Evolutionary conservation across 2,329 filamentous ascomycete species (phyloP).

Genomic region (Stagonosporopsis chrysanthemi): DNA sequence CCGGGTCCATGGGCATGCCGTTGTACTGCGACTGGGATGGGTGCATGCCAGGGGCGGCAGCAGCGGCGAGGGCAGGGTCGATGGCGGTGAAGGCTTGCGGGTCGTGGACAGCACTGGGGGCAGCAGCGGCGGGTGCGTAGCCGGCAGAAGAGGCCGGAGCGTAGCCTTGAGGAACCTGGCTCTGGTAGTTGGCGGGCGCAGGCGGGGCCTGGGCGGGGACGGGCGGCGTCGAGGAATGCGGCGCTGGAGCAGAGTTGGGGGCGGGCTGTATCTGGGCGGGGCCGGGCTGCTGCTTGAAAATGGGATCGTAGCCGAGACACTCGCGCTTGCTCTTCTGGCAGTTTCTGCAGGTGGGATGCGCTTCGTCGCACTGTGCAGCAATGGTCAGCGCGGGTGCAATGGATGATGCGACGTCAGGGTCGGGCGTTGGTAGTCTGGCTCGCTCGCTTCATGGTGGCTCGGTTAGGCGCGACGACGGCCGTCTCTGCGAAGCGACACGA

Average conservation of each 20-base stretch:
- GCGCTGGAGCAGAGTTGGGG: constrained; percentile 57
- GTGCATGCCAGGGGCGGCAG: constrained; percentile 43
- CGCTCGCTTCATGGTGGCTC: constrained; percentile 50
- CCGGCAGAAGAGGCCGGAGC: constrained; percentile 54
- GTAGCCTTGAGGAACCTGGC: constrained; percentile 53
- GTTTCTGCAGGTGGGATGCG: constrained; percentile 88
- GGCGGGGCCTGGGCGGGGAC: constrained; percentile 43
- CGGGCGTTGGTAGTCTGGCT: constrained; percentile 42
- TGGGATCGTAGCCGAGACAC: constrained; percentile 84
- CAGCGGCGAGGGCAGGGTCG: constrained; percentile 69
- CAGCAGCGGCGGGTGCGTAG: constrained; percentile 45
- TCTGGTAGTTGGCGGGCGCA: constrained; percentile 45
- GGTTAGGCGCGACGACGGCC: constrained; percentile 39
- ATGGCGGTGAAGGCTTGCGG: constrained; percentile 66
- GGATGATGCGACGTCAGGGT: constrained; percentile 40
- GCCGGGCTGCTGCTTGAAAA: constrained; percentile 77
- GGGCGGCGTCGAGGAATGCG: constrained; percentile 41
- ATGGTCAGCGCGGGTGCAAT: constrained; percentile 35
- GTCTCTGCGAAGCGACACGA: constrained; percentile 19
- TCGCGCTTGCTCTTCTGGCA: constrained; percentile 89
- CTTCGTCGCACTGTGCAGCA: constrained; percentile 84
- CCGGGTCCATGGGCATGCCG: constrained; percentile 41
- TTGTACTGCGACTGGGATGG: constrained; percentile 42
- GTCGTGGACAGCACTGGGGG: constrained; percentile 47
- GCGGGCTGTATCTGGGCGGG: constrained; percentile 77